Evolutionary conservation across 805 yeast species (phyloP), one percentile per base, ranked within the genome.

Genomic region (Middelhovenomyces tepae): DNA sequence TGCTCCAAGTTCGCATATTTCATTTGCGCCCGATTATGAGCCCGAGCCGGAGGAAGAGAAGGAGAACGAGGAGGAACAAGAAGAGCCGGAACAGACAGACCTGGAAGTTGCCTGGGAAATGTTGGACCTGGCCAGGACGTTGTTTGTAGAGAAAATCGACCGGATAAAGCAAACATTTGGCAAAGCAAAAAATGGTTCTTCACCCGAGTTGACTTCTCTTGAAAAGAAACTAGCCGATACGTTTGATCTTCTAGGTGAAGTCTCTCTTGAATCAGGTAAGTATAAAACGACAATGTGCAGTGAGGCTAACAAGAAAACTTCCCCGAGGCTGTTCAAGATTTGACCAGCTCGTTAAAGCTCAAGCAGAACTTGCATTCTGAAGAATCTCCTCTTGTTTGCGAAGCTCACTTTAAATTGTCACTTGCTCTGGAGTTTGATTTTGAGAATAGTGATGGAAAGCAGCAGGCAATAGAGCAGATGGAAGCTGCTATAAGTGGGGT

Each of bases 91-190:
- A 25, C 81, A 76, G 42, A 67, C 75, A 11, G 94, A 80, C 47
- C 83, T 89, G 48, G 93, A 81, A 51, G 72, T 78, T 11, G 94
- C 95, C 0, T 82, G 95, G 91, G 91, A 82, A 22, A 70, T 83
- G 6, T 60, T 86, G 13, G 95, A 87, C 51, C 62, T 83, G 24
- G 71, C 95, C 2, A 69, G 95, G 41, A 66, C 78, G 2, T 53
- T 81, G 27, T 79, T 73, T 45, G 76, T 73, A 50, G 54, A 62
- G 28, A 50, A 64, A 34, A 46, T 71, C 3, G 58, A 59, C 43
- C 56, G 48, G 8, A 50, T 44, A 20, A 46, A 44, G 27, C 51
- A 42, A 26, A 16, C 9, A 5, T 23, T 5, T n/a, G 19, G 17
- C 20, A 26, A 26, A 26, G n/a, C 9, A 7, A 26, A 5, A 5